Evolutionary conservation across 768 basidiomycete genomes (phyloP).

Genomic region (Kwoniella mangroviensis): DNA sequence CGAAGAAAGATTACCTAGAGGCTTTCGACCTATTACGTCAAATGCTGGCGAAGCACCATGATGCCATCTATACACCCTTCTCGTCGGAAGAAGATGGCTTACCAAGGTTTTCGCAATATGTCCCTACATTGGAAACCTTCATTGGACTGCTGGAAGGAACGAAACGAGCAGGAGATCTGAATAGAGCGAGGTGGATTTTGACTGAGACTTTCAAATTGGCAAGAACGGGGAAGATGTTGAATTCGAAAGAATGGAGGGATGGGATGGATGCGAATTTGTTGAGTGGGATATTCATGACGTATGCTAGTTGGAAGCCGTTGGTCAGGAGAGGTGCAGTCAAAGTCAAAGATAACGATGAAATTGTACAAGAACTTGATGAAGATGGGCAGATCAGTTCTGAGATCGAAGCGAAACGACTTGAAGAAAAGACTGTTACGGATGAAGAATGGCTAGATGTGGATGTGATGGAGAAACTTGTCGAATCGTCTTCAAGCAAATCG

Average conservation of each 20-base stretch:
- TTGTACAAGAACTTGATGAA: slow-evolving; percentile 1
- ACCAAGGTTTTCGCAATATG: slow-evolving; percentile 46
- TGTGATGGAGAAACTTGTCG: slow-evolving; percentile 22
- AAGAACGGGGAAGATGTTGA: slow-evolving; percentile 24
- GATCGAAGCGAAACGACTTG: background rate
- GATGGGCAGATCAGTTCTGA: background rate
- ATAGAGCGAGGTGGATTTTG: slow-evolving; percentile 83
- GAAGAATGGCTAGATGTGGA: slow-evolving; percentile 28
- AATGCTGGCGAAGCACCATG: slow-evolving; percentile 80
- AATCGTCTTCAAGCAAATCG: background rate
- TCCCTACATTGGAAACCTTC: slow-evolving; percentile 73
- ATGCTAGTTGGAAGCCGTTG: slow-evolving; percentile 76
- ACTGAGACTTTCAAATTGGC: slow-evolving; percentile 71
- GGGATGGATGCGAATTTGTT: slow-evolving; percentile 70
- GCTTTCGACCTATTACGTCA: slow-evolving; percentile 81
- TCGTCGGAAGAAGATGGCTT: slow-evolving; percentile 55
- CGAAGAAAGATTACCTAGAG: slow-evolving; percentile 71
- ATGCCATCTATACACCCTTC: slow-evolving; percentile 61
- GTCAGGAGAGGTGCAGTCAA: slow-evolving; percentile 66
- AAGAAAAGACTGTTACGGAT: background rate
- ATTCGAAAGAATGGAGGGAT: slow-evolving; percentile 21
- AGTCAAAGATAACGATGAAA: slow-evolving; percentile 39
- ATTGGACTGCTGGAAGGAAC: slow-evolving; percentile 85
- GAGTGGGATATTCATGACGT: slow-evolving; percentile 83
- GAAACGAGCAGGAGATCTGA: slow-evolving; percentile 81